These are phyloP conservation scores for Fusarium brachygibbosum DNA, from an alignment of 2,329 filamentous ascomycete genomes.

Conservation along the genomic window DNA sequence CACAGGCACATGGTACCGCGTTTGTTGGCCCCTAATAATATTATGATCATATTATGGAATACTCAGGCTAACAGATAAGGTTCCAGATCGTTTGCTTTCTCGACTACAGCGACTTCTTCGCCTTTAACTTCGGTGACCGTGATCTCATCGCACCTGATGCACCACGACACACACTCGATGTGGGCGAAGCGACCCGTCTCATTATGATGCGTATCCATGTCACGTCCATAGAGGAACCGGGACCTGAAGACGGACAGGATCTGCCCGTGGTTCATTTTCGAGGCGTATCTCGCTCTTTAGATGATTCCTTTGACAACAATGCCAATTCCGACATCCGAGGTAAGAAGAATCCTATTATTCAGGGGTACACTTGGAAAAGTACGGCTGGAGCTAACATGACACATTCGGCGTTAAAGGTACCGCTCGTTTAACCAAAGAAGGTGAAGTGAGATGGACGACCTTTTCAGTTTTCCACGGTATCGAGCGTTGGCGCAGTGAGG, in stretches of 20 bases:
- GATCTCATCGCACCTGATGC: slow-evolving; percentile 57
- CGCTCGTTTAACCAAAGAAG: slow-evolving; percentile 75
- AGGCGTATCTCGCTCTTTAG: slow-evolving; percentile 72
- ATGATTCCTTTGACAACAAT: slow-evolving; percentile 76
- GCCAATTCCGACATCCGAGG: slow-evolving; percentile 76
- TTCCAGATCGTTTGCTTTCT: slow-evolving; percentile 62
- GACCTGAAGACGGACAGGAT: slow-evolving; percentile 67
- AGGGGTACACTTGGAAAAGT: background rate
- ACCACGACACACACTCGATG: slow-evolving; percentile 67
- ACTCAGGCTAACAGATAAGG: slow-evolving; percentile 36
- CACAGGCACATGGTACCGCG: slow-evolving; percentile 78
- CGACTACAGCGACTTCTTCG: slow-evolving; percentile 80
- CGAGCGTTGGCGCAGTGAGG: slow-evolving; percentile 82
- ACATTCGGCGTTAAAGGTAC: slow-evolving; percentile 60
- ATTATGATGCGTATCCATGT: slow-evolving; percentile 77
- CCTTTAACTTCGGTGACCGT: slow-evolving; percentile 74
- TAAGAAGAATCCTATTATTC: slow-evolving; percentile 52
- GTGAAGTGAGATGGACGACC: slow-evolving; percentile 81
- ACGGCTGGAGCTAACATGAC: slow-evolving; percentile 33
- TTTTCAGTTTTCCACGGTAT: slow-evolving; percentile 74
- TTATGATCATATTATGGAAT: background rate
- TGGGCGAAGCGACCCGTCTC: slow-evolving; percentile 76
- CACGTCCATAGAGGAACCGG: slow-evolving; percentile 70
- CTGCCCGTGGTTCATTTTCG: slow-evolving; percentile 77
- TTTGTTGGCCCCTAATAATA: slow-evolving; percentile 53